Base-by-base conservation (phyloP, 2,329 filamentous ascomycete genomes). In the Sporothrix luriei region DNA sequence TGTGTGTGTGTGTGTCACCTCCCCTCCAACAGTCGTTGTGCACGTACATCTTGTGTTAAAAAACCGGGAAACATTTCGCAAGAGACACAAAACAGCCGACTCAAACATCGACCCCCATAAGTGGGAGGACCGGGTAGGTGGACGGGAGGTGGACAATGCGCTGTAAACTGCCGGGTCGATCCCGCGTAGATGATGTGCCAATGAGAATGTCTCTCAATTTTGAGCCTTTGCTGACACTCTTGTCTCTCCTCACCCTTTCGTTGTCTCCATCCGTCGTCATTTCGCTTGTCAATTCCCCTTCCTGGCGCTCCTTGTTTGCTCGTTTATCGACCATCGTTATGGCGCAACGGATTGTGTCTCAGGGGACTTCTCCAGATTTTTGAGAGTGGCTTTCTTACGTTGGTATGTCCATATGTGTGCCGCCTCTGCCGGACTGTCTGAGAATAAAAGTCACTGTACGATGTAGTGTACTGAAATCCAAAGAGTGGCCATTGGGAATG, bases 111-210 rank as follows among this genome's bases (percentile, higher is more conserved):
- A 29, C 46, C 9, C 57, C 2, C 9, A 21, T 16, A 9, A n/a
- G 7, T n/a, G 14, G 4, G 13, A 48, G 38, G 19, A 46, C 57
- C 57, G 57, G 57, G 57, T 46, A 62, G 38, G 21, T 46, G 52
- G 52, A 33, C 52, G 26, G 52, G 52, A 55, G 33, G 59, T 62
- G 61, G 61, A 64, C 43, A 48, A 48, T 48, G 43, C 46, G 43
- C 38, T 33, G 61, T 9, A 49, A 49, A 52, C 46, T 66, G 48
- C 48, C 62, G 62, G 48, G 62, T 40, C 48, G 29, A 66, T 66
- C 61, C 57, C 61, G 43, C 61, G 61, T 14, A 21, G 43, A 6
- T 26, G 19, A 21, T 24, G 21, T 48, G 46, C 16, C 16, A 7
- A 26, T 29, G 26, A 33, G 26, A 33, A 11, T 19, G 3, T 19